Evolutionary conservation across 2,329 filamentous ascomycete genomes (phyloP), one percentile per base, ranked within the genome.

Genomic region (Epichloe bromicola): DNA sequence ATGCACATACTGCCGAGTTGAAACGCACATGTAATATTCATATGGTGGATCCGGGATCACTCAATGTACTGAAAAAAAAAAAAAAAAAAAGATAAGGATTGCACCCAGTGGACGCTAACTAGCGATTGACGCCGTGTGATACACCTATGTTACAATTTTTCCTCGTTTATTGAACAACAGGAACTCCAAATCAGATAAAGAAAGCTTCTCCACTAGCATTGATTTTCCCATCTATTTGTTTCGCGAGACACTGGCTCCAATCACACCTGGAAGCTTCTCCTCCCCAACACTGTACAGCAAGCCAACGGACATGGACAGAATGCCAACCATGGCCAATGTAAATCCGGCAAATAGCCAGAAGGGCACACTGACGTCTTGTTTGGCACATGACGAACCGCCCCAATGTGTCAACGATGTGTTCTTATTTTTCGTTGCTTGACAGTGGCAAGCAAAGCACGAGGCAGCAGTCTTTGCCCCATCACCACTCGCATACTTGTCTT

Each of bases 171-270:
- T 44, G 23, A n/a, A 19, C 15, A 33, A 46, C 23, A 33, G 14
- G 23, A 26, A 48, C 52, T 53, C 52, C 51, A 48, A 53, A 54
- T 49, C 53, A 41, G 53, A 50, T 42, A 51, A 50, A 45, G 53
- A 42, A 50, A 51, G 40, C 51, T 23, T 47, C 51, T 36, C 39
- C n/a, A 20, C n/a, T 20, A 2, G 14, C 17, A 17, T 3, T 44
- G 6, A 23, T 40, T 7, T 19, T 6, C 19, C 46, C 20, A 12
- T 6, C 49, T 62, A 79, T 67, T 83, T 88, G 36, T 82, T 75
- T 53, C 82, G 79, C 57, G 85, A 86, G 38, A 98, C 91, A 56
- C 93, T 93, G 46, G 93, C 93, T n/a, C 89, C 88, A 66, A 98
- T 90, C 8, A 98, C 91, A 59, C 89, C 89, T 0, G 93, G 93